Conservation (phyloP, 202 grass and related monocot species). For the Brachypodium distachyon region DNA sequence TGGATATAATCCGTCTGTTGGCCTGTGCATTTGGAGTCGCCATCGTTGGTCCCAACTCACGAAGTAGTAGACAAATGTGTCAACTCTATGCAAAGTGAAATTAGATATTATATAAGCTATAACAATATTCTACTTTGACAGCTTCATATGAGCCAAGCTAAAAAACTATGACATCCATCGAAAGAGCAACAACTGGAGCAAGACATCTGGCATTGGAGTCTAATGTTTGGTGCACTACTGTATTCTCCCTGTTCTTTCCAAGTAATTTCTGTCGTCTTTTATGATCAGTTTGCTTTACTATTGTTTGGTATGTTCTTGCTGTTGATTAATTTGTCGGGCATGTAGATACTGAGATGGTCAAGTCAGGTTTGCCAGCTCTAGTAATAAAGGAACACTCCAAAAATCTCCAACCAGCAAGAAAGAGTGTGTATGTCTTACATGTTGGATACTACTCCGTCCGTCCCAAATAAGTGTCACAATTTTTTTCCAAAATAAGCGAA, state of each 20-base stretch:
- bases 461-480: too few species aligned
- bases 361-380: neutral
- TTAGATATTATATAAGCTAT: slow-evolving; percentile 11
- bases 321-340: slow-evolving; percentile 10
- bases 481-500: too few species aligned
- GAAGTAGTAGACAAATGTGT: slow-evolving; percentile 28
- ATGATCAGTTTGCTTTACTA: neutral
- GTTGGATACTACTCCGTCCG: too few species aligned
- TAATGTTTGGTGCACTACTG: slow-evolving; percentile 1
- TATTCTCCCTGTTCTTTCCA: slow-evolving; percentile 22
- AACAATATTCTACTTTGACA: slow-evolving; percentile 26
- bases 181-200: slow-evolving; percentile 17
- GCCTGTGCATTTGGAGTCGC: slow-evolving; percentile 8
- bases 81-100: slow-evolving; percentile 32
- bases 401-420: neutral
- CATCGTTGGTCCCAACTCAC: neutral
- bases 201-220: slow-evolving; percentile 6
- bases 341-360: slow-evolving; percentile 3
- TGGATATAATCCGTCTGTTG: neutral
- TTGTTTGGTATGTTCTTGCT: slow-evolving; percentile 1
- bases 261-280: slow-evolving; percentile 20
- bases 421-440: neutral
- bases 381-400: neutral
- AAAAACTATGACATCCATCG: slow-evolving; percentile 2
- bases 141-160: slow-evolving; percentile 30